Base-by-base conservation (phyloP, 2,329 filamentous ascomycete genomes). In the Zymoseptoria ardabiliae region DNA sequence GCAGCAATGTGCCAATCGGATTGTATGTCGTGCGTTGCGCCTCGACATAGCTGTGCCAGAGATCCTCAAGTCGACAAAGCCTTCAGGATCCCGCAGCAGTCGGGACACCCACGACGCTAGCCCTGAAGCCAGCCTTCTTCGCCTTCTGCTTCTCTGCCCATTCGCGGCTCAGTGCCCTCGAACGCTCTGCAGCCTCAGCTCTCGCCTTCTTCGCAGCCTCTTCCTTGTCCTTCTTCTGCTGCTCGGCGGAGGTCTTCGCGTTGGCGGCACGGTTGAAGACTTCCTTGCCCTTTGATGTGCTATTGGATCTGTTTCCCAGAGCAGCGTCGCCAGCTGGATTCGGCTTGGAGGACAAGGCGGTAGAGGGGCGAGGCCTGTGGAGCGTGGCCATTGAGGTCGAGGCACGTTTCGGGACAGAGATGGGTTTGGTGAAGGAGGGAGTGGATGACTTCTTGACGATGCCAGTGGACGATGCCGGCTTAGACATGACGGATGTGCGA, bases 91-190 rank as follows among this genome's bases (percentile, higher is more conserved):
- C 10, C 35, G 17, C 35, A 17, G 17, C 35, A 17, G 4, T 41
- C 35, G 35, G 35, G 3, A 41, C 13, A 7, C 35, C 35, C 1
- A 6, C 35, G 7, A 45, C 53, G 56, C 57, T 50, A 50, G 52
- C 35, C 58, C 52, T 56, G 45, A 53, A 30, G 3, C 56, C 62
- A 30, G 51, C 28, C 71, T 72, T 73, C 71, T 66, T 72, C 56
- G 53, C 50, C 63, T 70, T 74, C 71, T 77, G 75, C 71, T 75
- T 77, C 70, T 78, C 77, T 4, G 78, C 78, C 78, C 78, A 81
- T 66, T 79, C 77, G 10, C 78, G 64, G 65, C 74, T 77, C 45
- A 74, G 70, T 49, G 73, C 71, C 17, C 78, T 66, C 0, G 77
- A 74, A 4, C 77, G 64, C 68, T 79, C 78, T 0, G 78, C 75